Evolutionary conservation across 345 rosid species (phyloP), one percentile per base, ranked within the genome.

Genomic region (Microthlaspi erraticum): DNA sequence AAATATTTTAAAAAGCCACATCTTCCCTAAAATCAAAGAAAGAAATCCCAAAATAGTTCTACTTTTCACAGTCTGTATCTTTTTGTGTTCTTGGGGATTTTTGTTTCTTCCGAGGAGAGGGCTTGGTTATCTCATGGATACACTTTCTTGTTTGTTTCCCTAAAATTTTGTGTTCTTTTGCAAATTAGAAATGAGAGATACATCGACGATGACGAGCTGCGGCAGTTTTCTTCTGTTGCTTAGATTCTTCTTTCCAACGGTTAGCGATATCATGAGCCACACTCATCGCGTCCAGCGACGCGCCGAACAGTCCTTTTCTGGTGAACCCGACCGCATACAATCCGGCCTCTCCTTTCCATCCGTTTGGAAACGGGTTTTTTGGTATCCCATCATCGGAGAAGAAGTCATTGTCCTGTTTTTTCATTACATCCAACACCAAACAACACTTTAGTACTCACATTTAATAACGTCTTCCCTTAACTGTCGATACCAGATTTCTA

Each of bases 241-340:
- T 84, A 49, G 87, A 91, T 80, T 83, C 96, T 68, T 86, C 84
- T 10, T 87, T 87, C 86, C 87, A 93, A 63, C 76, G 77, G 23
- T 65, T 78, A 41, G 92, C 82, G 58, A 91, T 91, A 57, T 91
- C 98, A 49, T 82, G 83, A 12, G 92, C 91, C 5, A 91, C 85
- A 55, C 77, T 85, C 45, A 79, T 64, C 6, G 98, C 90, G 63
- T 93, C 97, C 2, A 81, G 56, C 1, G 93, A 85, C 34, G 92
- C 93, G 48, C 98, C 98, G 12, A 93, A 85, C 56, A 93, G 80
- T 12, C 91, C 98, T 86, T 86, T 93, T 74, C 80, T 87, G 10
- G 98, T 87, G 80, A 93, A 93, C 66, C 98, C 98, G 32, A 86
- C 98, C 23, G 97, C 97, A 71, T 92, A 92, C 41, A 92, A 79